Conservation (phyloP, 169 alveolate genomes). For the Eimeria acervulina region DNA sequence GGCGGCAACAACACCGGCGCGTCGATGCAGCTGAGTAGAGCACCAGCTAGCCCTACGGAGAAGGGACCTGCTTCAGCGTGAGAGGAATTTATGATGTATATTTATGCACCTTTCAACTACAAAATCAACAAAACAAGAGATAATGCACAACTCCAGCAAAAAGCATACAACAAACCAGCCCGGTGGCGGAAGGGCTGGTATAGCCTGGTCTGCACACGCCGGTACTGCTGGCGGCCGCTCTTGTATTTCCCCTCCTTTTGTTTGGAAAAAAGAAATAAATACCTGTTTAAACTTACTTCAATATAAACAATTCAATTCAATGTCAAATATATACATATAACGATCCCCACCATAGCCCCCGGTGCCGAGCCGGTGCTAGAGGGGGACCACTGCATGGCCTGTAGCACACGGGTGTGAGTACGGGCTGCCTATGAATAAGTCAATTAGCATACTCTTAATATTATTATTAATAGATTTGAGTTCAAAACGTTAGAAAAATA, state of each 20-base stretch:
- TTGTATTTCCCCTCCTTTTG: background rate
- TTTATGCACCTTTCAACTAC: conserved; percentile 25
- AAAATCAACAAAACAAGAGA: background rate
- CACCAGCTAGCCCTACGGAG: conserved; percentile 54
- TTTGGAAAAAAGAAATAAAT: background rate
- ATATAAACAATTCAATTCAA: background rate
- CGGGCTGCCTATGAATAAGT: background rate
- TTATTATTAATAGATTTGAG: background rate
- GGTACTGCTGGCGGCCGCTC: background rate
- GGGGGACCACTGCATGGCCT: conserved; percentile 37
- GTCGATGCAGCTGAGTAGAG: conserved; percentile 11
- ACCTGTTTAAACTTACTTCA: background rate
- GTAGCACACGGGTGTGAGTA: background rate
- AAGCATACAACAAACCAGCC: background rate
- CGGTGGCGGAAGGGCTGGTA: background rate
- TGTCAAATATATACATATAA: background rate
- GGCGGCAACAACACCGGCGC: background rate
- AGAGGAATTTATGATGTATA: background rate
- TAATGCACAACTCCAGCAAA: background rate
- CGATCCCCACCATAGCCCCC: conserved; percentile 20
- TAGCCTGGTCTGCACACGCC: conserved; percentile 41
- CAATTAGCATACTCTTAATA: background rate
- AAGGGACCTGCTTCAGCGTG: conserved; percentile 24
- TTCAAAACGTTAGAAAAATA: background rate
- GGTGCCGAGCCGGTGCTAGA: background rate